Evolutionary conservation across 331 rosid species (phyloP).

Genomic region (Quercus phellos): DNA sequence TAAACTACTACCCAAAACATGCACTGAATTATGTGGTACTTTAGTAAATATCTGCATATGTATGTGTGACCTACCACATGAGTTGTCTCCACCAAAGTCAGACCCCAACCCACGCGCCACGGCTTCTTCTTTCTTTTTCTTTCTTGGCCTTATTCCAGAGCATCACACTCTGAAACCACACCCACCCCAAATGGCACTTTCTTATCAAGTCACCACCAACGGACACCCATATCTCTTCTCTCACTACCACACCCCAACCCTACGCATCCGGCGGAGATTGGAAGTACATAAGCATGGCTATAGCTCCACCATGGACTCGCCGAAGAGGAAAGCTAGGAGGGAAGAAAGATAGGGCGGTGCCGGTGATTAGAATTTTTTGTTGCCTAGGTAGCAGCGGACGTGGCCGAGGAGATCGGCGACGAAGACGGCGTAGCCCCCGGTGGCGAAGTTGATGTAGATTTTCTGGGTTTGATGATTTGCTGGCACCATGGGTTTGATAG

Average conservation of each 20-base stretch:
- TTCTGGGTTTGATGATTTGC: conserved; percentile 35
- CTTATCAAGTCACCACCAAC: too few species aligned
- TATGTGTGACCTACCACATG: too few species aligned
- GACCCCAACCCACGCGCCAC: too few species aligned
- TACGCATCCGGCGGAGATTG: conserved; percentile 53
- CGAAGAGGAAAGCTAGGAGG: conserved; percentile 79
- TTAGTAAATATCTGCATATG: too few species aligned
- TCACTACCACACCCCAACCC: conserved; percentile 50
- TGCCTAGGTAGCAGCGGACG: conserved; percentile 89
- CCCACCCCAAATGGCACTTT: too few species aligned
- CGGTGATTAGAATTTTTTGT: conserved; percentile 46
- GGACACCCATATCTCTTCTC: too few species aligned
- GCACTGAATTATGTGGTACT: too few species aligned
- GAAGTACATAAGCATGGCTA: conserved; percentile 68
- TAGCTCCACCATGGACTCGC: conserved; percentile 79
- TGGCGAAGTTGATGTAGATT: conserved; percentile 67
- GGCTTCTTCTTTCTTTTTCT: too few species aligned
- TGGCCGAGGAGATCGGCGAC: conserved; percentile 91
- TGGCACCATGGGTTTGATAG: background rate
- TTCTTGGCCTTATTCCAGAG: too few species aligned
- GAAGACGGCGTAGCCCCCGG: conserved; percentile 90
- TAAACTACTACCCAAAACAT: too few species aligned
- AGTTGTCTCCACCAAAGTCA: too few species aligned
- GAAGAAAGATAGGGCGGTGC: conserved; percentile 65
- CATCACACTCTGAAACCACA: too few species aligned